Evolutionary conservation across 2,329 filamentous ascomycete genomes (phyloP).

Genomic region (Curvularia lunata): DNA sequence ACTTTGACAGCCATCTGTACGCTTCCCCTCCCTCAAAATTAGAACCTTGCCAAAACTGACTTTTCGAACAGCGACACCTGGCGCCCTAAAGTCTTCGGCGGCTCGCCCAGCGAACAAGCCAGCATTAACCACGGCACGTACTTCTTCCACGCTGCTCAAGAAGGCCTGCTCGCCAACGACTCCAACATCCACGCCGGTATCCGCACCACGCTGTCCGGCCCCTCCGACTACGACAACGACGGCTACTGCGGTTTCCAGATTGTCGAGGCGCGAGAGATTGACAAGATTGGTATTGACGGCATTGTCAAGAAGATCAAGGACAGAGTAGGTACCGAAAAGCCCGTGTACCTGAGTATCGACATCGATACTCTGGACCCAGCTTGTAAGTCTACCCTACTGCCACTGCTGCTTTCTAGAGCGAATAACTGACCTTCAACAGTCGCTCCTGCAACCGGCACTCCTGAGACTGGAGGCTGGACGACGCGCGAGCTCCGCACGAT

Average conservation of each 20-base stretch:
- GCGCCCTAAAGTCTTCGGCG: constrained; percentile 86
- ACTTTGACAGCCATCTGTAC: constrained; percentile 67
- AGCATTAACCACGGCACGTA: constrained; percentile 87
- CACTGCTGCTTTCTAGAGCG: constrained; percentile 1
- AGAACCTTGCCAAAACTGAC: background rate
- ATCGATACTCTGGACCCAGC: constrained; percentile 89
- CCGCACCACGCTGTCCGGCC: constrained; percentile 78
- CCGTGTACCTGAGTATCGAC: constrained; percentile 83
- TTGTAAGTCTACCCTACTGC: constrained; percentile 55
- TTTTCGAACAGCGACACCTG: constrained; percentile 58
- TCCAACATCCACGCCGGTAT: constrained; percentile 89
- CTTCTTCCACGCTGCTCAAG: constrained; percentile 81
- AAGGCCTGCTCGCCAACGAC: constrained; percentile 80
- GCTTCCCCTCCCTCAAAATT: constrained; percentile 3
- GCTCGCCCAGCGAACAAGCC: constrained; percentile 76
- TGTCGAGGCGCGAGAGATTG: constrained; percentile 75
- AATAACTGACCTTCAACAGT: constrained; percentile 50
- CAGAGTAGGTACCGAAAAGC: constrained; percentile 73
- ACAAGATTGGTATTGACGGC: constrained; percentile 71
- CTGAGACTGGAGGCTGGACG: constrained; percentile 77
- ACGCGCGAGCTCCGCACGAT: constrained; percentile 76
- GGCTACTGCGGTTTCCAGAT: constrained; percentile 85
- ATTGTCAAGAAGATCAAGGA: constrained; percentile 81
- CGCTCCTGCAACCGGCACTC: constrained; percentile 75
- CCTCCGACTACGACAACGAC: constrained; percentile 83